Base-by-base conservation (phyloP, 345 rosid genomes). In the Excoecaria cochinchinensis region DNA sequence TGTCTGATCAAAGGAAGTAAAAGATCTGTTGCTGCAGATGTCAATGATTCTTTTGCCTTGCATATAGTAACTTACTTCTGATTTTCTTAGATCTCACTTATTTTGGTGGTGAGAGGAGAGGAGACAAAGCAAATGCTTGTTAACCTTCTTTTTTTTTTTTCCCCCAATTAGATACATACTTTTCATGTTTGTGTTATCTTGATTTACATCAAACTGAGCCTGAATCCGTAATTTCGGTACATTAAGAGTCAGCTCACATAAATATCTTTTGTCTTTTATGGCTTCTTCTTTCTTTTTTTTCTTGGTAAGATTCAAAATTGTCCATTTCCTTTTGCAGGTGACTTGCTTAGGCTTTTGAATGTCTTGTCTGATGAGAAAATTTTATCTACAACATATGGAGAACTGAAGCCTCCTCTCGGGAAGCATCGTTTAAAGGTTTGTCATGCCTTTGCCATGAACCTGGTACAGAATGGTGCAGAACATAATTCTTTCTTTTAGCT, bases 371-470 rank as follows among this genome's bases (percentile, higher is more conserved):
- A 96, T 82, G 90, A 91, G 79, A 89, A 87, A 65, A 47, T 93
- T 75, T 85, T 96, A 88, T 95, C 93, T 16, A 96, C 99, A 42
- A 90, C 99, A 14, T 96, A 89, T 78, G 99, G 99, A 68, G 92
- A 90, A 80, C 78, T 96, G 77, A 92, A 90, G 86, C 99, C 99
- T 55, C 99, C 99, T 76, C 92, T 96, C 13, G 97, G 99, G 80
- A 93, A 96, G 83, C 94, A 93, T 84, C 97, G 99, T 22, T 84
- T 96, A 55, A 96, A 92, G 99, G 98, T 96, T 61, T 70, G 81
- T 47, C 51, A 57, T 71, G 31, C 60, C 71, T 44, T 72, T 42
- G 5, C 6, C 24, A 22, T 71, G 11, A 38, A 4, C 52, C 53
- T 63, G 52, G 53, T 68, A 14, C 22, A 58, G 52, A 51, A 7